A percentile compares a stretch with the other conserved stretches of the same genome.
These are phyloP conservation scores for Salvia sclarea DNA, from an alignment of 305 asterid genomes.

Conservation along the genomic window DNA sequence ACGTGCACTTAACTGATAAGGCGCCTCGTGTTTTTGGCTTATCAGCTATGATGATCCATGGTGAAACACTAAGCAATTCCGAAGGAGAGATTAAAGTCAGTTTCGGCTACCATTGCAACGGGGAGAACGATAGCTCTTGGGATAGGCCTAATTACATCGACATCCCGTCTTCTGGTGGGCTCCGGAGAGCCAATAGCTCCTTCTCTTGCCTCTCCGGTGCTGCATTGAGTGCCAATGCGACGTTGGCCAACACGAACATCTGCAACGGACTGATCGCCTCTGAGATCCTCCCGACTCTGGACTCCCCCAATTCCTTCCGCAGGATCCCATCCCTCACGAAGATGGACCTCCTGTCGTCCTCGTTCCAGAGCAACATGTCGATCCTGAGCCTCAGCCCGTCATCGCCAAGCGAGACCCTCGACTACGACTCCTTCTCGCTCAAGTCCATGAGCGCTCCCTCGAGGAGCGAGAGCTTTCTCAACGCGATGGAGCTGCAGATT, in stretches of 20 bases:
- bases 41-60: slow-evolving; percentile 51
- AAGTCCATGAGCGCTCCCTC: slow-evolving; percentile 57
- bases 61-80: slow-evolving; percentile 44
- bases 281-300: slow-evolving; percentile 77
- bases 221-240: slow-evolving; percentile 85
- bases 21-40: slow-evolving; percentile 3
- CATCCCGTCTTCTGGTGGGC: slow-evolving; percentile 53
- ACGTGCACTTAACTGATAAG: not conserved
- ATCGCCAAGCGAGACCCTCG: slow-evolving; percentile 57
- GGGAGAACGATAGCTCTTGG: slow-evolving; percentile 36
- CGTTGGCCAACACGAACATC: slow-evolving; percentile 87
- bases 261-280: slow-evolving; percentile 90
- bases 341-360: slow-evolving; percentile 68
- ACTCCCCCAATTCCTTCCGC: slow-evolving; percentile 86
- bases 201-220: slow-evolving; percentile 95
- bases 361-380: slow-evolving; percentile 73
- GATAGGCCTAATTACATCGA: slow-evolving; percentile 55
- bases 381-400: slow-evolving; percentile 78
- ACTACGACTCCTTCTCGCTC: slow-evolving; percentile 53
- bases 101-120: slow-evolving; percentile 75
- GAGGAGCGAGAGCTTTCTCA: slow-evolving; percentile 64
- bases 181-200: slow-evolving; percentile 59
- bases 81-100: slow-evolving; percentile 72
- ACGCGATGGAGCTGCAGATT: slow-evolving; percentile 64
- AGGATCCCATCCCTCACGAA: slow-evolving; percentile 76